phyloP scores from a whole-genome alignment of 2,329 filamentous ascomycete species.

The Exophiala viscosa region DNA sequence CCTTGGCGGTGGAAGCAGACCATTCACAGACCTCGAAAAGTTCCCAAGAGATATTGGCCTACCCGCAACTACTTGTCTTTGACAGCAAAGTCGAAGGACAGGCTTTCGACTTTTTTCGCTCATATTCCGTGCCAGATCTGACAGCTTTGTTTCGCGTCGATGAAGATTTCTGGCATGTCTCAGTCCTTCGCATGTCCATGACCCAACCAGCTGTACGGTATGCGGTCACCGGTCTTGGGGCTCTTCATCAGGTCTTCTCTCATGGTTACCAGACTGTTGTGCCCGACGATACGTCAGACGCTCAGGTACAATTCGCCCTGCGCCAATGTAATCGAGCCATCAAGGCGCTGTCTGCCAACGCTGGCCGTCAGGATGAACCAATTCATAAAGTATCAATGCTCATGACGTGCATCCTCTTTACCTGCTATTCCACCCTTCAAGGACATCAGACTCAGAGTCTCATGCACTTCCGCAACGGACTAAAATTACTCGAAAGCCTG shows the following conservation, averaged over 20 bases:
- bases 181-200: conserved; percentile 8
- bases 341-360: conserved; percentile 1
- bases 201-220: conserved; percentile 7
- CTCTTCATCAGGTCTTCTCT: conserved; percentile 6
- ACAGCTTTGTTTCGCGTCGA: conserved; percentile 7
- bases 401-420: conserved; percentile 8
- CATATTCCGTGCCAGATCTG: conserved; percentile 5
- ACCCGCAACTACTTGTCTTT: conserved; percentile 8
- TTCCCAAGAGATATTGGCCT: background rate
- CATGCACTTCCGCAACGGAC: conserved; percentile 9
- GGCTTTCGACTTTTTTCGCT: conserved; percentile 6
- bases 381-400: conserved; percentile 2
- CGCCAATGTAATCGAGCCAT: conserved; percentile 12
- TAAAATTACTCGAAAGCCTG: conserved; percentile 4
- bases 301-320: conserved; percentile 6
- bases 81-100: conserved; percentile 9
- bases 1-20: background rate
- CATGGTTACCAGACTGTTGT: conserved; percentile 1
- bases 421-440: conserved; percentile 8
- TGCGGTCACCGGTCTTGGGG: conserved; percentile 8
- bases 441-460: conserved; percentile 8
- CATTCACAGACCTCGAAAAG: background rate
- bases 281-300: conserved; percentile 5
- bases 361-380: background rate
- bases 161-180: conserved; percentile 11